Base-by-base conservation (phyloP, 805 yeast genomes). In the Yarrowia yakushimensis region DNA sequence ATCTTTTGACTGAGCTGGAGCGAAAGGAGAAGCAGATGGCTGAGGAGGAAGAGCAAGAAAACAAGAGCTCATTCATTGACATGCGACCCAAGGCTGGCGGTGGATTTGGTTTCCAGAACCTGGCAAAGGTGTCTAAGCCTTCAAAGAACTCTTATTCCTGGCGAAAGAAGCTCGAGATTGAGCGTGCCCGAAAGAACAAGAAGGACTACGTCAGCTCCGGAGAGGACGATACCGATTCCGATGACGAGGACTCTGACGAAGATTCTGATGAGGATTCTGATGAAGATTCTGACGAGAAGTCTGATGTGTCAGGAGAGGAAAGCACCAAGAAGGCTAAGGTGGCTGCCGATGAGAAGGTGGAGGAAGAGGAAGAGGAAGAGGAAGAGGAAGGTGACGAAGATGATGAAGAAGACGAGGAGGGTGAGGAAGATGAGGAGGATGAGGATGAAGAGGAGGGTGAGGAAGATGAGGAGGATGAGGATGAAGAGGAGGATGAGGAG, bases 131-230 rank as follows among this genome's bases (percentile, higher is more conserved):
- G 2, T 36, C 55, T 9, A 37, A 50, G 13, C 65, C 74, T 2
- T 66, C 69, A 27, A 83, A 81, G 71, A 82, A 81, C 66, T 82
- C 81, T 65, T 89, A 88, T 70, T 87, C 86, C 43, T 91, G 97
- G 97, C 83, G 86, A 69, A 79, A 80, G 39, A 77, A 75, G 65
- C 70, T 86, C 6, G 86, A 80, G 63, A 69, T 69, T 54, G 79
- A 69, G 78, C 62, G 74, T 23, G 72, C 67, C 2, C 72, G 68
- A 18, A 73, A 69, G 15, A 72, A 67, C 13, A 70, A 67, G 15
- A 67, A 63, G 12, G 67, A 60, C 17, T 64, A 46, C 12, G 69
- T 64, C 6, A 67, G 64, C 5, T 65, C 55, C 5, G 63, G 63
- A 1, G 66, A 48, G 20, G 55, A 60, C 1, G 48, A 30, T 28